These are phyloP conservation scores for Dissoconium aciculare DNA, from an alignment of 2,329 filamentous ascomycete genomes.

Conservation along the genomic window DNA sequence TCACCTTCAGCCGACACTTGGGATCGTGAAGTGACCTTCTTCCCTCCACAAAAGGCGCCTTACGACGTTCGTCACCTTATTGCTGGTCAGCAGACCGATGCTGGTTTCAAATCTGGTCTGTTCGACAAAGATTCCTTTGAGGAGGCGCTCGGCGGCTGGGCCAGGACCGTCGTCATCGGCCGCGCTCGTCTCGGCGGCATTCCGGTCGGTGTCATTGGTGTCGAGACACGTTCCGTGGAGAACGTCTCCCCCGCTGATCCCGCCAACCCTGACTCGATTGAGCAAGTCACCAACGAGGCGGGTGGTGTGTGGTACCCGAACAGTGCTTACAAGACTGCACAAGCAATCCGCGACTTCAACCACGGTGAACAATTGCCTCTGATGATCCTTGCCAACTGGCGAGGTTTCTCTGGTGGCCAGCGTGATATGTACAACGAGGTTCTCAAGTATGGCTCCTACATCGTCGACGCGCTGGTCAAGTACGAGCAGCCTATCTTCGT, in stretches of 20 bases:
- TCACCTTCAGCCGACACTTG: constrained; percentile 70
- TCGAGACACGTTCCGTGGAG: constrained; percentile 91
- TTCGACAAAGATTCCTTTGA: constrained; percentile 97
- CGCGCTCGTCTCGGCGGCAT: constrained; percentile 94
- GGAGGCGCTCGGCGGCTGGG: constrained; percentile 93
- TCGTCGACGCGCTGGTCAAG: constrained; percentile 94
- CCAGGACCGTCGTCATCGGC: constrained; percentile 87
- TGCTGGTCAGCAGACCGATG: constrained; percentile 67
- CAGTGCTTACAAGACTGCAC: constrained; percentile 98
- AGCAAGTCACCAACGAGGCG: constrained; percentile 86
- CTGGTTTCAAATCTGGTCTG: constrained; percentile 76
- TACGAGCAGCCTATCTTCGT: constrained; percentile 98
- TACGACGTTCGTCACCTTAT: constrained; percentile 96
- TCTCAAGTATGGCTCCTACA: constrained; percentile 97
- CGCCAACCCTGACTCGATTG: constrained; percentile 94
- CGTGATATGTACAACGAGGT: constrained; percentile 99
- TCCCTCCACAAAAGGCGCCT: constrained; percentile 63
- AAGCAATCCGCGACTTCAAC: constrained; percentile 98
- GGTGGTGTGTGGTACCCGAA: constrained; percentile 99
- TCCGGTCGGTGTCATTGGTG: constrained; percentile 93
- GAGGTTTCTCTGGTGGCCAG: constrained; percentile 98
- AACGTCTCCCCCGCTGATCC: constrained; percentile 94
- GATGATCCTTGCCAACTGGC: constrained; percentile 99
- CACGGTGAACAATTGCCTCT: constrained; percentile 92
- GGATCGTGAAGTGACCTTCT: constrained; percentile 83